Base-by-base conservation (phyloP, 768 basidiomycete genomes). In the Pulveroboletus sp. region DNA sequence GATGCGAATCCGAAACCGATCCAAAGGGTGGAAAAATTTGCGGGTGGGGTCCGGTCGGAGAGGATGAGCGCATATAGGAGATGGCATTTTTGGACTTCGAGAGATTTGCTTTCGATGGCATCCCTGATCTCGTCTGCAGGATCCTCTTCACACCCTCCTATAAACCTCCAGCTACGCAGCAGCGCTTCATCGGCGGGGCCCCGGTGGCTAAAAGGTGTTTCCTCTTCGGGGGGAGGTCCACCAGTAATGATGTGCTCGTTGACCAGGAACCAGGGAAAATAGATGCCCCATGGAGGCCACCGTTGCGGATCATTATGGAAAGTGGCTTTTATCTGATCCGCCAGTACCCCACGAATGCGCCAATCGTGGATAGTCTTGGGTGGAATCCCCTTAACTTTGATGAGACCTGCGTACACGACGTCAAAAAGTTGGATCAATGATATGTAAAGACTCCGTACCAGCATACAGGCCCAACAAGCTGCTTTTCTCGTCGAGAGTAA, bases 241-340 rank as follows among this genome's bases (percentile, higher is more conserved):
- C 59, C 32, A 16, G 12, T 21, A 34, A 73, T 35, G 8, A 73
- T 49, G 38, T 63, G 51, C 38, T 68, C 61, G 50, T 74, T 67
- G 27, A 66, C 19, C 35, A 70, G 51, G 47, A 73, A 70, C 72
- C 72, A 71, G 2, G 64, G 40, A 41, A 68, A 72, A 51, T 67
- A 69, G 14, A 14, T 43, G 16, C 68, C 71, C 43, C 65, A 55
- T 17, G 8, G 9, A n/a, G 21, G 2, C 9, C 40, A n/a, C n/a
- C n/a, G n/a, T n/a, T 32, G 2, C 69, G 69, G 8, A 68, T n/a
- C 10, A 16, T 40, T 37, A 34, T 65, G 56, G 48, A 52, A 72
- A 1, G 55, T 39, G 2, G 45, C 57, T 29, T 64, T 70, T 40
- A 73, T 72, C 39, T 71, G 65, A 29, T 68, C 53, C 2, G 64